Base-by-base conservation (phyloP, 805 yeast species). In the Ogataea angusta region DNA sequence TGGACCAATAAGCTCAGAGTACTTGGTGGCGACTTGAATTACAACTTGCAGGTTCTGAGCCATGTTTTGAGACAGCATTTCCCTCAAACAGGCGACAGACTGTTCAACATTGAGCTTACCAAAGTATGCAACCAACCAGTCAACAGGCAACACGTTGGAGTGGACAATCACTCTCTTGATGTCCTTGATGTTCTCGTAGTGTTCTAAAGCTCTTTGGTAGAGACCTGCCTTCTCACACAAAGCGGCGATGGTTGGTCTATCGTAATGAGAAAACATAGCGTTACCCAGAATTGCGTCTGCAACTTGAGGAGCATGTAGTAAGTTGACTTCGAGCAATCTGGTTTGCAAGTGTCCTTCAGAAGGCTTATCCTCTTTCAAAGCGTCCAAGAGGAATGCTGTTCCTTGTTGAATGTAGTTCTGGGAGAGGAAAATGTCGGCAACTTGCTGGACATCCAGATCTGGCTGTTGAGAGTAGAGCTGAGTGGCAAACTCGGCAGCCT, bases 201-300 rank as follows among this genome's bases (percentile, higher is more conserved):
- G 91, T 67, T 93, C 99, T 53, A 93, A 75, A 14, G 99, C 98
- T 62, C 98, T 84, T 73, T 90, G 96, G 64, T 73, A 82, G 51
- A 93, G 74, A 14, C 97, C 98, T n/a, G 96, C 91, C 67, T 88
- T 88, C 68, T 93, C 99, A 65, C 96, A 81, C 51, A 95, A 75
- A 44, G 81, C 76, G 16, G 98, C 99, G 60, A 93, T 82, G 26
- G 95, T 83, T 54, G 95, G 89, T 55, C 87, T 85, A 65, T 93
- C 99, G 64, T 87, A 93, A 62, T 90, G 96, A 51, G 90, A 80
- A 70, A 95, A 93, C 87, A 93, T 91, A 46, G 82, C 81, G 66
- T 91, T 93, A 46, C 97, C 96, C 56, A 93, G 74, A 52, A 93
- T 93, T 15, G 99, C 99, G 67, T 93, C 99, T 30, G 99, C 99